These are phyloP conservation scores for Biscogniauxia marginata DNA, from an alignment of 2,329 filamentous ascomycete species.

Conservation along the genomic window DNA sequence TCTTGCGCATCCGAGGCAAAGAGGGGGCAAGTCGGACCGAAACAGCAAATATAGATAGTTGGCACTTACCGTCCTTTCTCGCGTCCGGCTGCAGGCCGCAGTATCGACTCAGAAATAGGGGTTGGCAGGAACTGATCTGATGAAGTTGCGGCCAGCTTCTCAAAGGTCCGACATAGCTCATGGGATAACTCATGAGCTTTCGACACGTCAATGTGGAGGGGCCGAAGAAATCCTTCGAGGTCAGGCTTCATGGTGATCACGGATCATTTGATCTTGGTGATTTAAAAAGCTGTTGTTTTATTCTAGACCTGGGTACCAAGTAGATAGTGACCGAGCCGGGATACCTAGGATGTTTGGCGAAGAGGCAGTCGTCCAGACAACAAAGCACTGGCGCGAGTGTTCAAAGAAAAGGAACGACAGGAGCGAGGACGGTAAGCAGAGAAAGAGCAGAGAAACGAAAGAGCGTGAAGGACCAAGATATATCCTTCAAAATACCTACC, in stretches of 20 bases:
- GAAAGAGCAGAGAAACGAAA: neutral
- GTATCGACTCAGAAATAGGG: conserved; percentile 58
- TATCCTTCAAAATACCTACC: neutral
- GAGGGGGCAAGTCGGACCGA: neutral
- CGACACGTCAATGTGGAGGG: conserved; percentile 47
- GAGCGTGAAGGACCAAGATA: neutral
- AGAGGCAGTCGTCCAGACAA: too few species aligned
- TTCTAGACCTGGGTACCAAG: too few species aligned
- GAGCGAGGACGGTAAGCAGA: too few species aligned
- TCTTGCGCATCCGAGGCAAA: neutral
- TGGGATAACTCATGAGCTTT: conserved; percentile 47
- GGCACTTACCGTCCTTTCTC: conserved; percentile 49
- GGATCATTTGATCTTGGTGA: conserved; percentile 8
- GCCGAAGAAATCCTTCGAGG: conserved; percentile 48
- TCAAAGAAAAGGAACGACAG: neutral
- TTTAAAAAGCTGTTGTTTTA: neutral
- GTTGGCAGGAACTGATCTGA: conserved; percentile 58
- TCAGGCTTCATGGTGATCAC: conserved; percentile 14
- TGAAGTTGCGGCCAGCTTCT: conserved; percentile 50
- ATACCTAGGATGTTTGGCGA: too few species aligned
- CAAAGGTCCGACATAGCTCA: conserved; percentile 48
- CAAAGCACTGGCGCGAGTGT: too few species aligned
- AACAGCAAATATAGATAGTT: neutral
- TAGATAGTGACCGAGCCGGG: too few species aligned
- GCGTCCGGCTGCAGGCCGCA: conserved; percentile 45